Evolutionary conservation across 2,329 filamentous ascomycete species (phyloP).

Genomic region (Cordyceps tenuipes): DNA sequence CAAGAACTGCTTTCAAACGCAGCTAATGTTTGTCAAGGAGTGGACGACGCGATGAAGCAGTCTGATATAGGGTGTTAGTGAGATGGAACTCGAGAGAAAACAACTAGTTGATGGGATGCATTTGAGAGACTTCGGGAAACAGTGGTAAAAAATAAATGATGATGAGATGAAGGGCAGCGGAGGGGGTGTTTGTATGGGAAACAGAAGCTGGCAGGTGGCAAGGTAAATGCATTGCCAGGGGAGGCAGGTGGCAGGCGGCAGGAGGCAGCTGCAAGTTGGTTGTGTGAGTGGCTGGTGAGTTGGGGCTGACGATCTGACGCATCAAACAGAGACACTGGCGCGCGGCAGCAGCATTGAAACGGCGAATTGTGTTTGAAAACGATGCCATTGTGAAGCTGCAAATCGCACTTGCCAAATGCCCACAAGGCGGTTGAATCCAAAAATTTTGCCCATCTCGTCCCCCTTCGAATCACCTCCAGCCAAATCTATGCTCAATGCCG

Average conservation of each 20-base stretch:
- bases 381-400: neutral
- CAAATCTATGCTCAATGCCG: neutral
- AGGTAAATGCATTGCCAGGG: neutral
- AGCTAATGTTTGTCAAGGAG: conserved; percentile 19
- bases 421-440: neutral
- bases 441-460: neutral
- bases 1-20: conserved; percentile 13
- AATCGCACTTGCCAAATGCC: neutral
- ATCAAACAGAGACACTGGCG: neutral
- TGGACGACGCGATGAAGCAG: conserved; percentile 28
- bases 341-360: neutral
- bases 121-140: neutral
- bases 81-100: neutral
- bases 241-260: neutral
- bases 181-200: neutral
- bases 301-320: neutral
- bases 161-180: conserved; percentile 11
- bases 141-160: conserved; percentile 10
- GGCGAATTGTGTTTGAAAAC: neutral
- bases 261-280: neutral
- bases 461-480: neutral
- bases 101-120: neutral
- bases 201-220: neutral
- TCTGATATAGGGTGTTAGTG: conserved; percentile 18
- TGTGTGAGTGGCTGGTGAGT: conserved; percentile 7